phyloP scores from a whole-genome alignment of 306 rosid genomes.

The Amphicarpaea edgeworthii region DNA sequence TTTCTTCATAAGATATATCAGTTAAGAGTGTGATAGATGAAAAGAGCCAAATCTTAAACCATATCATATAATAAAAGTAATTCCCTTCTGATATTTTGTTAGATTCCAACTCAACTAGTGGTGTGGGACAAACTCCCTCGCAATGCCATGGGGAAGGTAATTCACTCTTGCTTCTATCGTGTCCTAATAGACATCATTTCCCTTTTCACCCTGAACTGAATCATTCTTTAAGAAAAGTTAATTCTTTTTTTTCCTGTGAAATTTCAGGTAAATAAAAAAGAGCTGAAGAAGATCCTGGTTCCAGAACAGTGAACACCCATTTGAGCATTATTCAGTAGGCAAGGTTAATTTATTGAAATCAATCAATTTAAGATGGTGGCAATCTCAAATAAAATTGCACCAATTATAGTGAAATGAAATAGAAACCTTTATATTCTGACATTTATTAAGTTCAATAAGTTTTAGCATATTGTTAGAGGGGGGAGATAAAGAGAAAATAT shows the following conservation, averaged over 20 bases:
- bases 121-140: slow-evolving; percentile 85
- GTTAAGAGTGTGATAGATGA: not conserved
- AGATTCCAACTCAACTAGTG: slow-evolving; percentile 76
- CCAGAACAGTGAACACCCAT: slow-evolving; percentile 49
- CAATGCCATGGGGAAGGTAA: slow-evolving; percentile 99
- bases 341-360: slow-evolving; percentile 21
- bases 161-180: slow-evolving; percentile 20
- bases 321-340: slow-evolving; percentile 1
- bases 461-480: slow-evolving; percentile 15
- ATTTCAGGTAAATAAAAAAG: slow-evolving; percentile 88
- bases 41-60: too few species aligned
- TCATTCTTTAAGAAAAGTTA: slow-evolving; percentile 4
- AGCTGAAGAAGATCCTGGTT: slow-evolving; percentile 70
- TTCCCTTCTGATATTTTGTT: slow-evolving; percentile 39
- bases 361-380: slow-evolving; percentile 30
- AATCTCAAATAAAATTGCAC: slow-evolving; percentile 6
- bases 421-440: slow-evolving; percentile 9
- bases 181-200: not conserved
- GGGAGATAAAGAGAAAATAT: not conserved
- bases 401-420: slow-evolving; percentile 8
- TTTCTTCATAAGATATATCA: not conserved
- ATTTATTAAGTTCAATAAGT: slow-evolving; percentile 4
- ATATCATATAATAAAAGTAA: too few species aligned
- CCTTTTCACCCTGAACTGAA: slow-evolving; percentile 23
- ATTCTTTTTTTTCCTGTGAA: slow-evolving; percentile 21